Percentiles rank a stretch among this genome's conserved stretches.
phyloP scores from a whole-genome alignment of 106 monocot genomes.

The Dendrobium catenatum region DNA sequence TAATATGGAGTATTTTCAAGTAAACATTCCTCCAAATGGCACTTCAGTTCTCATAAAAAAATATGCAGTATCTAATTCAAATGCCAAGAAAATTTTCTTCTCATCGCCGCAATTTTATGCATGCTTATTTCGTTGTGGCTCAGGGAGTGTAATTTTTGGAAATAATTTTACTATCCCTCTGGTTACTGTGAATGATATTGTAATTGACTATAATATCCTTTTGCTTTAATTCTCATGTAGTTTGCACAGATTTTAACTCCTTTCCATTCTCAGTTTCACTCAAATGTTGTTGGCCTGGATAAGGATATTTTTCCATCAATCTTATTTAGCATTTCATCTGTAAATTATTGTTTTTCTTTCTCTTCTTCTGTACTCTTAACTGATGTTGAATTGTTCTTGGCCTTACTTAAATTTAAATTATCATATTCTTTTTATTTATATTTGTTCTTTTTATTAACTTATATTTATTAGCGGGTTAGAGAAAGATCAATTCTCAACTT shows the following conservation, averaged over 20 bases:
- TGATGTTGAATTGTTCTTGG: background rate
- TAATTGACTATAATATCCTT: background rate
- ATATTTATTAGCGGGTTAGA: background rate
- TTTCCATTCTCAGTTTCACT: background rate
- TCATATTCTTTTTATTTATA: background rate
- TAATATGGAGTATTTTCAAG: background rate
- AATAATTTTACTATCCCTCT: background rate
- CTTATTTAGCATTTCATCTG: background rate
- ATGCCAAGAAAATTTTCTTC: background rate
- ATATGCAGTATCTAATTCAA: background rate
- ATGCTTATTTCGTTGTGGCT: background rate
- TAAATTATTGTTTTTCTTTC: background rate
- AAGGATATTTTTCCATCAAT: background rate
- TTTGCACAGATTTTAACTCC: background rate
- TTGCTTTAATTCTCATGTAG: background rate
- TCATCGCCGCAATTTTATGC: background rate
- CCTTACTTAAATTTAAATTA: background rate
- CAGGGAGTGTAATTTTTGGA: background rate
- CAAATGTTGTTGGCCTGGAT: background rate
- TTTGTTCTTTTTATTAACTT: background rate
- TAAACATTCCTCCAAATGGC: background rate
- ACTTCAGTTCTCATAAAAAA: background rate
- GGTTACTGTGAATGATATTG: background rate
- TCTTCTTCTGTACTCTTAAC: background rate
- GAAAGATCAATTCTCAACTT: constrained; percentile 6